Evolutionary conservation across 495 filamentous ascomycete species (phyloP).

Genomic region (Endocarpon pusillum): DNA sequence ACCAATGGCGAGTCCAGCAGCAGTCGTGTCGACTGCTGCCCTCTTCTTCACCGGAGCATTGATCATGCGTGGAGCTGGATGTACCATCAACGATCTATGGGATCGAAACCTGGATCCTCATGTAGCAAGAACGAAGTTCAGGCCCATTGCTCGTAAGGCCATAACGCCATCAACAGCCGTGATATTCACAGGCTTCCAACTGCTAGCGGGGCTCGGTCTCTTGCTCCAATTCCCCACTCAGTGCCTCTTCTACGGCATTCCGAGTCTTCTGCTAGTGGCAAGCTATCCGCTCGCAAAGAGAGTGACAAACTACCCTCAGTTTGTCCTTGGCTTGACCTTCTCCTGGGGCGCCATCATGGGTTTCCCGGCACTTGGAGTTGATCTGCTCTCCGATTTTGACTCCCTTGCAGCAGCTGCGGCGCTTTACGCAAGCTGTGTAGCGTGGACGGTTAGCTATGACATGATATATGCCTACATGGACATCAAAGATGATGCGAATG

Average conservation of each 20-base stretch:
- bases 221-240: constrained; percentile 72
- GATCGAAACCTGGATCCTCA: constrained; percentile 84
- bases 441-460: constrained; percentile 93
- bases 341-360: constrained; percentile 97
- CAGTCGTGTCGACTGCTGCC: constrained; percentile 43
- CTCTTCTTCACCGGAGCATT: constrained; percentile 80
- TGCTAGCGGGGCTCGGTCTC: constrained; percentile 63
- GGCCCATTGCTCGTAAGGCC: constrained; percentile 78
- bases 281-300: constrained; percentile 86
- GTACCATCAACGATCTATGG: constrained; percentile 95
- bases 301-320: constrained; percentile 86
- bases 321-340: constrained; percentile 81
- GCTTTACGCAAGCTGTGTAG: constrained; percentile 71
- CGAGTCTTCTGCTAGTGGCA: constrained; percentile 64
- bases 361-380: constrained; percentile 79
- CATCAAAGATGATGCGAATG: constrained; percentile 81
- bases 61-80: constrained; percentile 96
- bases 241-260: constrained; percentile 77
- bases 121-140: constrained; percentile 70
- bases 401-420: constrained; percentile 50
- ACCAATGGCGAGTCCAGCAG: constrained; percentile 38
- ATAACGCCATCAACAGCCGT: constrained; percentile 58
- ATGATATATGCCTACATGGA: constrained; percentile 99
- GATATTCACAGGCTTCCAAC: constrained; percentile 65
- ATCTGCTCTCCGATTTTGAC: constrained; percentile 47